These are phyloP conservation scores for Leptosphaerulina australis DNA, from an alignment of 2,329 filamentous ascomycete genomes.

Conservation along the genomic window DNA sequence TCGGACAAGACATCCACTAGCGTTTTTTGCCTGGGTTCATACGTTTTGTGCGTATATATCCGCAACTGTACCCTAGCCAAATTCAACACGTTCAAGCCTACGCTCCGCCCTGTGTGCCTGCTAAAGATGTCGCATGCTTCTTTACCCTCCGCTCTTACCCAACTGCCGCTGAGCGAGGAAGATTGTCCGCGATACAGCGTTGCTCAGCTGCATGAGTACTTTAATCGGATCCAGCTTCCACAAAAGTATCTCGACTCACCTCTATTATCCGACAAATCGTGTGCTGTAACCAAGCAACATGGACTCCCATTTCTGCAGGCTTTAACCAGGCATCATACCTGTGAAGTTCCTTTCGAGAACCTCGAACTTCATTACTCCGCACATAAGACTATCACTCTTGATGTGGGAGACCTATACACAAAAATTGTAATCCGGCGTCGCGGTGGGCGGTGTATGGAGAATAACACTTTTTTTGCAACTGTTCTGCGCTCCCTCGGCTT, in stretches of 20 bases:
- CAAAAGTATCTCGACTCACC: constrained; percentile 10
- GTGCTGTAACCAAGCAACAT: constrained; percentile 10
- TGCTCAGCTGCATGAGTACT: constrained; percentile 13
- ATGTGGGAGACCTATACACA: constrained; percentile 54
- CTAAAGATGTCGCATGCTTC: background rate
- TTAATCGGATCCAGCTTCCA: constrained; percentile 7
- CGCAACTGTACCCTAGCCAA: no score
- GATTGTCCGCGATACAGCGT: constrained; percentile 13
- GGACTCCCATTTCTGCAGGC: constrained; percentile 16
- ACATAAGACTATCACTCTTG: constrained; percentile 49
- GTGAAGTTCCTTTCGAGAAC: constrained; percentile 17
- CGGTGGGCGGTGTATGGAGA: constrained; percentile 65
- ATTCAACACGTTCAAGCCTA: background rate
- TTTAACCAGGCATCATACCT: constrained; percentile 8
- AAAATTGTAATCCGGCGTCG: constrained; percentile 53
- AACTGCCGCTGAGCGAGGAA: constrained; percentile 12
- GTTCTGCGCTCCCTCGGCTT: constrained; percentile 59
- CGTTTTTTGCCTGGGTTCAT: no score
- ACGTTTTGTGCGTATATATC: no score
- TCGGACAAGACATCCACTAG: no score
- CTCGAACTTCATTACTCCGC: constrained; percentile 46
- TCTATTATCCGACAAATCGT: constrained; percentile 3
- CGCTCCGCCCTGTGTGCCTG: background rate
- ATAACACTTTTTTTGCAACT: constrained; percentile 57
- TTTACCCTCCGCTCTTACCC: constrained; percentile 1